Conservation (phyloP, 2,329 filamentous ascomycete genomes). For the Trichoderma sp. region DNA sequence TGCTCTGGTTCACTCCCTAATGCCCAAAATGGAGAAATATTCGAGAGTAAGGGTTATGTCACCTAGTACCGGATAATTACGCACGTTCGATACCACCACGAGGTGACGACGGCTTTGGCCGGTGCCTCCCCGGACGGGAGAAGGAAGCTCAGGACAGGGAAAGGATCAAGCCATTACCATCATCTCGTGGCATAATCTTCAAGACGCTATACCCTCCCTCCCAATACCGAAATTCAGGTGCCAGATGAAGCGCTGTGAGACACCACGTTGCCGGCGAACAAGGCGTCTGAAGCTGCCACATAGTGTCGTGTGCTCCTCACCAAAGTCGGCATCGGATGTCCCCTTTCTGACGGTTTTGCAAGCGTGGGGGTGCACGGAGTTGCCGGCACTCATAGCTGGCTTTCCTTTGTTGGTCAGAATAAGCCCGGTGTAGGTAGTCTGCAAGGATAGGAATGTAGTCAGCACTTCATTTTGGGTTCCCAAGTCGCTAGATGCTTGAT, state of each 20-base stretch:
- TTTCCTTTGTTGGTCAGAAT: neutral
- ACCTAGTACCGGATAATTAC: neutral
- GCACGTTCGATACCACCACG: neutral
- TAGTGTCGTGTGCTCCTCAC: conserved; percentile 17
- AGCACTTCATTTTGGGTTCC: conserved; percentile 8
- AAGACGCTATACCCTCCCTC: neutral
- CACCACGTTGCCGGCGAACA: neutral
- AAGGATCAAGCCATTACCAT: conserved; percentile 7
- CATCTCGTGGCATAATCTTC: conserved; percentile 9
- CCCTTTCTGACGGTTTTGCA: conserved; percentile 2
- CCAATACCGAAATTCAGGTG: neutral
- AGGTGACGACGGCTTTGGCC: neutral
- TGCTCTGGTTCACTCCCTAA: neutral
- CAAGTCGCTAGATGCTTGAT: neutral
- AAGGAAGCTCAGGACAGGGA: conserved; percentile 19
- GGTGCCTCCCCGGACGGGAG: conserved; percentile 5
- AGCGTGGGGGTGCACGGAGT: conserved; percentile 23
- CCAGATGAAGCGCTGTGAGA: conserved; percentile 15
- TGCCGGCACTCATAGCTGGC: conserved; percentile 19
- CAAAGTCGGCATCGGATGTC: neutral
- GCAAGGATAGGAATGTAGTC: conserved; percentile 3
- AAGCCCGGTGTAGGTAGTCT: neutral
- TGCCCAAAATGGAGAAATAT: neutral
- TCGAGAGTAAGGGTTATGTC: neutral
- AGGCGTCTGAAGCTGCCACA: conserved; percentile 3